A percentile compares a stretch with the other conserved stretches of the same genome.
Conservation (phyloP, 768 basidiomycete genomes). For the Suillus spraguei region DNA sequence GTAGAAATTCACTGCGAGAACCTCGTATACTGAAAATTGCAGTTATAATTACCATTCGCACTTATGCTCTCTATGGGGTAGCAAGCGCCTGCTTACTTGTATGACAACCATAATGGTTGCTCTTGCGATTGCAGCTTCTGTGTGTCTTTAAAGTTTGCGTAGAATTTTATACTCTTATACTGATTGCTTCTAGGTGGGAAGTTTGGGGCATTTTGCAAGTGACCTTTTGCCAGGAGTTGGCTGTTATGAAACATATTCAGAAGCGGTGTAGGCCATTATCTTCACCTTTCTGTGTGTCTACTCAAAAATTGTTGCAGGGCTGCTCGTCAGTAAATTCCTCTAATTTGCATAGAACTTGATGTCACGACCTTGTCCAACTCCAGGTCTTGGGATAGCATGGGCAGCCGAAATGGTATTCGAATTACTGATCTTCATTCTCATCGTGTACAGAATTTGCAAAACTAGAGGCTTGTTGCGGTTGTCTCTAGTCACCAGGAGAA, state of each 20-base stretch:
- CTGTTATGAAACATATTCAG: conserved; percentile 22
- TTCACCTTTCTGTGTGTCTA: conserved; percentile 38
- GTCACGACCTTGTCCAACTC: not conserved
- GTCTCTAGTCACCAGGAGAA: not conserved
- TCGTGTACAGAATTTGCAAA: not conserved
- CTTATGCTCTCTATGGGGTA: conserved; percentile 52
- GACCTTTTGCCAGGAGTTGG: conserved; percentile 33
- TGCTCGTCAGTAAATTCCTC: not conserved
- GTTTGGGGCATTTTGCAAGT: conserved; percentile 48
- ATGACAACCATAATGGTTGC: conserved; percentile 37
- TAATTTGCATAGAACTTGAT: not conserved
- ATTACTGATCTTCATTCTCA: not conserved
- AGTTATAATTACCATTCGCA: conserved; percentile 52
- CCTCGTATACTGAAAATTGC: not conserved
- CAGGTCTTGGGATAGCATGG: not conserved
- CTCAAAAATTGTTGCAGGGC: not conserved
- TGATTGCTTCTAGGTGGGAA: not conserved
- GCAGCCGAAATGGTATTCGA: not conserved
- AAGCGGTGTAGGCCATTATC: conserved; percentile 21
- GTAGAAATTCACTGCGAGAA: not conserved
- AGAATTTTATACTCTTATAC: not conserved
- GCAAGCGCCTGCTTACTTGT: conserved; percentile 37
- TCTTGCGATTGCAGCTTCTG: conserved; percentile 36
- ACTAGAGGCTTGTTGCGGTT: not conserved
- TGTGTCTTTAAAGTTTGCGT: conserved; percentile 26